These are phyloP conservation scores for Apophysomyces trapeziformis DNA, from an alignment of 371 early-diverging fungal genomes.

Conservation along the genomic window DNA sequence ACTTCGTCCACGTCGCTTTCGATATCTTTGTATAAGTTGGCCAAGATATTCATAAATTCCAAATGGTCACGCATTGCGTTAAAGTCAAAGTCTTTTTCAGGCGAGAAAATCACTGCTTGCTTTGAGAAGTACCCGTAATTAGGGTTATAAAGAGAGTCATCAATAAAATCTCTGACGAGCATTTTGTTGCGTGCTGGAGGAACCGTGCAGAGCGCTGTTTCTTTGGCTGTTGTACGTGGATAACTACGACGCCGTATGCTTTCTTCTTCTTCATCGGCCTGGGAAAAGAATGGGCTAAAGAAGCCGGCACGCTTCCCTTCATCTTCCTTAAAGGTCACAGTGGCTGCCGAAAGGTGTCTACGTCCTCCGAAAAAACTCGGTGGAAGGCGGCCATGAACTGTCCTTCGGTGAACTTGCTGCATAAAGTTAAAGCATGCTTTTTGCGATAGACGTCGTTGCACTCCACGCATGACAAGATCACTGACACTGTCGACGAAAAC, in stretches of 20 bases:
- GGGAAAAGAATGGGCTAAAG: slow-evolving; percentile 32
- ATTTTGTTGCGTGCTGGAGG: slow-evolving; percentile 70
- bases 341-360: slow-evolving; percentile 4
- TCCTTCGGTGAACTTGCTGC: neutral
- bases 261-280: slow-evolving; percentile 35
- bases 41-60: slow-evolving; percentile 81
- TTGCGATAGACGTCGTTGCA: slow-evolving; percentile 9
- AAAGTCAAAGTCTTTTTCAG: slow-evolving; percentile 75
- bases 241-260: slow-evolving; percentile 35
- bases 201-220: slow-evolving; percentile 29
- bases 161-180: slow-evolving; percentile 90
- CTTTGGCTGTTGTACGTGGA: slow-evolving; percentile 46
- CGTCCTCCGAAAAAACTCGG: neutral
- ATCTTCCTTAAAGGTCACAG: neutral
- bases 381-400: neutral
- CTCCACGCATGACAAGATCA: slow-evolving; percentile 12
- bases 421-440: neutral
- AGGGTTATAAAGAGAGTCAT: slow-evolving; percentile 95
- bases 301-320: neutral
- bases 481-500: neutral
- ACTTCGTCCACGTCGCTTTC: slow-evolving; percentile 68
- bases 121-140: slow-evolving; percentile 96
- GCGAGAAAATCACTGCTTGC: slow-evolving; percentile 88
- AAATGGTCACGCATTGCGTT: slow-evolving; percentile 74
- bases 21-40: slow-evolving; percentile 79